A percentile compares a stretch with the other conserved stretches of the same genome.
Conservation (phyloP, 208 protist genomes). For the Leishmania amazonensis region DNA sequence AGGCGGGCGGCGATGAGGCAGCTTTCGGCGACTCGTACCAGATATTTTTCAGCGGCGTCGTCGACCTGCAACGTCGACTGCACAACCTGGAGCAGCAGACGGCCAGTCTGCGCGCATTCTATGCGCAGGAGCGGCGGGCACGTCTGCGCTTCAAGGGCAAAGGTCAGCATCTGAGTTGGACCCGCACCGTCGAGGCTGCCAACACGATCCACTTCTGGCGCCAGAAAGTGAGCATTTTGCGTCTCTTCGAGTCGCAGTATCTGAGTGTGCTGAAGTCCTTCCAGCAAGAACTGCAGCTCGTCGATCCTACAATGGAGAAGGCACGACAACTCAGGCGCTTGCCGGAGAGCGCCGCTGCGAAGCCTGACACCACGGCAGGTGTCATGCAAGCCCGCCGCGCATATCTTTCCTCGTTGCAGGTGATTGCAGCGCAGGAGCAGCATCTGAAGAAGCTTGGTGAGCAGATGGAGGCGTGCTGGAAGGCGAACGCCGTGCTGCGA, state of each 20-base stretch:
- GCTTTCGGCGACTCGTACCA: conserved; percentile 14
- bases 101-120: conserved; percentile 11
- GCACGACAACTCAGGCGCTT: not conserved
- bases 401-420: conserved; percentile 12
- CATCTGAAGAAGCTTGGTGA: conserved; percentile 18
- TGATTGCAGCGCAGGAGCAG: conserved; percentile 14
- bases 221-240: conserved; percentile 21
- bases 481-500: conserved; percentile 19
- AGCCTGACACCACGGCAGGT: not conserved
- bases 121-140: conserved; percentile 18
- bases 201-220: conserved; percentile 40
- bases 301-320: not conserved
- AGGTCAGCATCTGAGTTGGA: conserved; percentile 32
- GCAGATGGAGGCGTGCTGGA: conserved; percentile 30
- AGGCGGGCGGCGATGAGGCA: not conserved
- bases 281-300: conserved; percentile 10
- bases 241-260: conserved; percentile 26
- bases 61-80: conserved; percentile 15
- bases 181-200: conserved; percentile 29
- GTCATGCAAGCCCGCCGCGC: conserved; percentile 3
- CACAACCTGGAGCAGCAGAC: conserved; percentile 13
- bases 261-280: conserved; percentile 3
- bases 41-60: conserved; percentile 9
- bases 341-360: not conserved
- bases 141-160: conserved; percentile 17